Evolutionary conservation across 805 yeast species (phyloP).

Genomic region (Yarrowia yakushimensis): DNA sequence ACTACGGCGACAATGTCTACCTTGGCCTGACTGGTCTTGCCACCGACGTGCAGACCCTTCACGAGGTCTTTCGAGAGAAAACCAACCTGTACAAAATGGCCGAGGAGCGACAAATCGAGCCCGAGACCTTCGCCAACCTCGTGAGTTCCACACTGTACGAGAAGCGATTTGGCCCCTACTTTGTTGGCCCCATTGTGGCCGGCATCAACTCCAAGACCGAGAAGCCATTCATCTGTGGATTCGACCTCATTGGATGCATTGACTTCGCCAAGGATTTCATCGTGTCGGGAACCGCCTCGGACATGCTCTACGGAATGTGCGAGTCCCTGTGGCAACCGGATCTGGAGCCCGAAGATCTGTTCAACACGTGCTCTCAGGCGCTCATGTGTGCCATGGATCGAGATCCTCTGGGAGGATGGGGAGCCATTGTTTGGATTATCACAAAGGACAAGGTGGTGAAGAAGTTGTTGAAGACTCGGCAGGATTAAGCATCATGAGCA

Average conservation of each 20-base stretch:
- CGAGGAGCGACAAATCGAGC: slow-evolving; percentile 91
- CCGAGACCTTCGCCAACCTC: slow-evolving; percentile 86
- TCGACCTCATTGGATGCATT: slow-evolving; percentile 94
- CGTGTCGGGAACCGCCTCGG: slow-evolving; percentile 94
- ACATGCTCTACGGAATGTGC: slow-evolving; percentile 97
- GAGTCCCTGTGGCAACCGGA: slow-evolving; percentile 93
- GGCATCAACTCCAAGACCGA: slow-evolving; percentile 81
- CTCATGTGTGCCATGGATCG: slow-evolving; percentile 92
- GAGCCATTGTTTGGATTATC: slow-evolving; percentile 88
- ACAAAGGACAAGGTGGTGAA: slow-evolving; percentile 88
- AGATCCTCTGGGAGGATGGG: slow-evolving; percentile 98
- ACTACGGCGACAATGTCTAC: slow-evolving; percentile 63
- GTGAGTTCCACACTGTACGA: slow-evolving; percentile 88
- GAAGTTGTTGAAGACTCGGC: slow-evolving; percentile 88
- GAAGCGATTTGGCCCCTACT: slow-evolving; percentile 88
- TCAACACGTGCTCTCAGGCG: slow-evolving; percentile 93
- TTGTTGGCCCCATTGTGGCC: slow-evolving; percentile 94
- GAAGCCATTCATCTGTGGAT: slow-evolving; percentile 90
- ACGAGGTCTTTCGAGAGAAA: slow-evolving; percentile 74
- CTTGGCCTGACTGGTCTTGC: slow-evolving; percentile 95
- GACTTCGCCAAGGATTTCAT: slow-evolving; percentile 93
- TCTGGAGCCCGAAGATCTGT: slow-evolving; percentile 89
- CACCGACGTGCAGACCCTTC: slow-evolving; percentile 82
- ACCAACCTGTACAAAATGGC: slow-evolving; percentile 84
- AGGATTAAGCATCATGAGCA: slow-evolving; percentile 57